Evolutionary conservation across 371 early-diverging fungal species (phyloP), one percentile per base, ranked within the genome.

Genomic region (Circinella minor): DNA sequence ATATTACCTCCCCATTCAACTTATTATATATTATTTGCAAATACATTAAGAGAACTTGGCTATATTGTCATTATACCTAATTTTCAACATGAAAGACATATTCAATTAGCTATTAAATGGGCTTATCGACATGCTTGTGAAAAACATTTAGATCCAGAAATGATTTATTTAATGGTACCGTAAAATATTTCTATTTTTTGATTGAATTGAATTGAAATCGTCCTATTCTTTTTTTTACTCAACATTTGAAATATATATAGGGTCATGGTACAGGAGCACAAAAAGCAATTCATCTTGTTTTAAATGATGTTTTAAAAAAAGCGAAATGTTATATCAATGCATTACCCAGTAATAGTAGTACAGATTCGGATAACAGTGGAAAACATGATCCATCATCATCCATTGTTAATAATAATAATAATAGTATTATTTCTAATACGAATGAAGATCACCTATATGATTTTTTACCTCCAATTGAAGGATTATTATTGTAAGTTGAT

Each of bases 61-160:
- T 92, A 92, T 69, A 80, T 90, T n/a, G 91, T 91, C 1, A 82
- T 92, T n/a, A 81, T 93, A 36, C 92, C 92, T 14, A 86, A 92
- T 65, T 93, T 92, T 8, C 49, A 79, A n/a, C 79, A 73, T 34
- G 81, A 91, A 60, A 66, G 85, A 15, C 93, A 93, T 72, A 77
- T 94, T 10, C 77, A 83, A 67, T 66, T 76, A 47, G 85, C 89
- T 3, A 80, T 93, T 37, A 76, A 81, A 51, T 94, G 93, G 93
- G 75, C 84, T 1, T 75, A 79, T 61, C 72, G 70, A 34, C 80
- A 85, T 77, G 83, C 84, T 5, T 48, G 55, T 64, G 77, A 81
- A 36, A 64, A 78, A 65, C 81, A 79, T 18, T 89, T 87, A 3
- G 86, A 89, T 48, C 71, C 83, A 3, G 77, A 78, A 36, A 73